Percentiles rank a stretch among this genome's conserved stretches.
These are phyloP conservation scores for Ustilaginoidea virens DNA, from an alignment of 2,329 filamentous ascomycete genomes.

Conservation along the genomic window DNA sequence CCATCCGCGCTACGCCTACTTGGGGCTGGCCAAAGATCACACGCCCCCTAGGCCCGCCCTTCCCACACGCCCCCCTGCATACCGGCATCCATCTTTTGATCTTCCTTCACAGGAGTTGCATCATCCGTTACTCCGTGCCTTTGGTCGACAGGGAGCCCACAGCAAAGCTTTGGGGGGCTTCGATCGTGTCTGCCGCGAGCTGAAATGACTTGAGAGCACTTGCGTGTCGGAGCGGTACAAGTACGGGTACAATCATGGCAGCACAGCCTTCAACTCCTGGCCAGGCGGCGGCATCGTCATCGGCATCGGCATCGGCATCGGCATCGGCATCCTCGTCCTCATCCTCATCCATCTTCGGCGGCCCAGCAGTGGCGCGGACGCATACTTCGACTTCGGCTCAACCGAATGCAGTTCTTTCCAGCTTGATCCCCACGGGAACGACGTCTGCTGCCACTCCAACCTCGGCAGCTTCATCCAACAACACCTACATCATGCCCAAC, in stretches of 20 bases:
- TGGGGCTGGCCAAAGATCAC: no score
- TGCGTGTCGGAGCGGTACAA: no score
- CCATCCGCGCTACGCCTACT: no score
- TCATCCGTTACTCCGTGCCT: no score
- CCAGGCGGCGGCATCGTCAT: constrained; percentile 19
- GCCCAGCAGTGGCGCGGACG: constrained; percentile 17
- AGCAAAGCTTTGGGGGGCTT: no score
- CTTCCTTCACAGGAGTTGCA: not conserved
- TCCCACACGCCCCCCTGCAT: no score
- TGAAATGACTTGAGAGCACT: constrained; percentile 6
- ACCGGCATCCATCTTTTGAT: not conserved
- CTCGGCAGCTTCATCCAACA: constrained; percentile 34
- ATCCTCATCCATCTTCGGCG: constrained; percentile 35
- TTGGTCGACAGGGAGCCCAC: no score
- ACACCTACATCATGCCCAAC: constrained; percentile 84
- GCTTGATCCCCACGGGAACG: constrained; percentile 14
- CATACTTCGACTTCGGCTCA: constrained; percentile 12
- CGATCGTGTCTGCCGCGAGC: no score
- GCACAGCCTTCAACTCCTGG: constrained; percentile 30
- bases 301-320: no score
- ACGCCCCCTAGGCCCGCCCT: no score
- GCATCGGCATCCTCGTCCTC: no score
- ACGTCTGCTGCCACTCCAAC: constrained; percentile 8
- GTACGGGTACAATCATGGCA: no score
- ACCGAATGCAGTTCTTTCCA: constrained; percentile 10